phyloP scores from a whole-genome alignment of 805 yeast species.

The Metschnikowia chrysomelidarum region DNA sequence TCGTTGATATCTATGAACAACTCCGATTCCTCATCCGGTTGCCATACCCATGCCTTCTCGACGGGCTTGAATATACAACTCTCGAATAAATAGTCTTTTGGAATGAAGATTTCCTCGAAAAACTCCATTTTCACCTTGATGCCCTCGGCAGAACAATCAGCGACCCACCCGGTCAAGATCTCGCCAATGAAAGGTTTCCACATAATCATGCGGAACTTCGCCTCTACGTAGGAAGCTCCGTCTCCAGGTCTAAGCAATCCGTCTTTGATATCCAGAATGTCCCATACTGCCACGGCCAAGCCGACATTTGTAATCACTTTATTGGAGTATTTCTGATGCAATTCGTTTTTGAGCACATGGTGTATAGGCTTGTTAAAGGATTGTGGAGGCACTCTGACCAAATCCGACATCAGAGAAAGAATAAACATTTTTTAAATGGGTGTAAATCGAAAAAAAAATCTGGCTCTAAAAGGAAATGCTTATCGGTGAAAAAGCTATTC shows the following conservation, averaged over 20 bases:
- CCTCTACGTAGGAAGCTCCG: slow-evolving; percentile 80
- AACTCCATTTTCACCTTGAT: slow-evolving; percentile 81
- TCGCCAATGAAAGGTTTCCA: slow-evolving; percentile 97
- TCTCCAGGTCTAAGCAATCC: slow-evolving; percentile 93
- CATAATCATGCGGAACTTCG: slow-evolving; percentile 69
- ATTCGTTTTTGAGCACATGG: slow-evolving; percentile 72
- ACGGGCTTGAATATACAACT: slow-evolving; percentile 60
- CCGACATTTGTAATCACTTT: slow-evolving; percentile 84
- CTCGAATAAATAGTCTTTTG: slow-evolving; percentile 79
- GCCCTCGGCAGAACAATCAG: slow-evolving; percentile 85
- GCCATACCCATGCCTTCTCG: slow-evolving; percentile 98
- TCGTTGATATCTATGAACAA: slow-evolving; percentile 88
- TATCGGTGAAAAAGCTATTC: too few relatives aligned
- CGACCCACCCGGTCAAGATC: slow-evolving; percentile 87
- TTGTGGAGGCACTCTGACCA: slow-evolving; percentile 86
- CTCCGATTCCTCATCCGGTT: slow-evolving; percentile 67
- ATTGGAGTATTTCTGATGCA: slow-evolving; percentile 82
- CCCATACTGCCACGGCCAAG: slow-evolving; percentile 81
- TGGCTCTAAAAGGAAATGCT: too few relatives aligned
- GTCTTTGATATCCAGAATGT: slow-evolving; percentile 74
- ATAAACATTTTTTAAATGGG: slow-evolving; percentile 81
- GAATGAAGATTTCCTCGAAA: slow-evolving; percentile 90
- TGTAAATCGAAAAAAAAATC: too few relatives aligned
- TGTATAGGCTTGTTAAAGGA: slow-evolving; percentile 70
- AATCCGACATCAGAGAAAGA: slow-evolving; percentile 74